A percentile compares a stretch with the other conserved stretches of the same genome.
phyloP scores from a whole-genome alignment of 108 stramenopile species.

The Fistulifera pelliculosa region DNA sequence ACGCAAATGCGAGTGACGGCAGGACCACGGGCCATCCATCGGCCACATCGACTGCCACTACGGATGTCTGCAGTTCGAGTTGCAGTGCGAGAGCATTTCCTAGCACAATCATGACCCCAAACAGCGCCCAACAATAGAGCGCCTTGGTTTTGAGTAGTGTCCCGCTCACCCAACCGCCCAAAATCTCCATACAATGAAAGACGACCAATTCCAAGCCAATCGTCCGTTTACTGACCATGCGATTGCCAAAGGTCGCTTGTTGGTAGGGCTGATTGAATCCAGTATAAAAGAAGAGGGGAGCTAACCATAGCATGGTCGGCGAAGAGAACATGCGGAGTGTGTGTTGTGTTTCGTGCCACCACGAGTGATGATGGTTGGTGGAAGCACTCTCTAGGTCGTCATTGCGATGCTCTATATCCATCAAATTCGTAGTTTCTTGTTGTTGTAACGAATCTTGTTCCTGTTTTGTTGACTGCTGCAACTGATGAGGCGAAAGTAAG shows the following conservation, averaged over 20 bases:
- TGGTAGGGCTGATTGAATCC: slow-evolving; percentile 61
- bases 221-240: slow-evolving; percentile 31
- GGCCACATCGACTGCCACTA: slow-evolving; percentile 16
- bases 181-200: slow-evolving; percentile 37
- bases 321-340: slow-evolving; percentile 26
- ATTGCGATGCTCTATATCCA: too few species aligned
- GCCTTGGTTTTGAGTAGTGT: slow-evolving; percentile 21
- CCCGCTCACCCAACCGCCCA: slow-evolving; percentile 32
- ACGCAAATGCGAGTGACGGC: slow-evolving; percentile 39
- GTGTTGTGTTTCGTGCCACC: slow-evolving; percentile 22
- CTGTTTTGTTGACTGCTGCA: not conserved
- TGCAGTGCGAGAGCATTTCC: slow-evolving; percentile 18
- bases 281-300: slow-evolving; percentile 40
- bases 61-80: slow-evolving; percentile 7
- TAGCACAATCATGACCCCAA: slow-evolving; percentile 20
- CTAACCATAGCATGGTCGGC: slow-evolving; percentile 19
- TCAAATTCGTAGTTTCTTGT: too few species aligned
- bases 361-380: slow-evolving; percentile 4
- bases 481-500: slow-evolving; percentile 20
- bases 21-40: slow-evolving; percentile 7
- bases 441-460: not conserved
- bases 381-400: too few species aligned
- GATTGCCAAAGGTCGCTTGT: slow-evolving; percentile 32
- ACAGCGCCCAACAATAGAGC: slow-evolving; percentile 13
- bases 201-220: slow-evolving; percentile 37